These are phyloP conservation scores for Astrephomene gubernaculifera DNA, from an alignment of 139 green algal genomes.

Conservation along the genomic window DNA sequence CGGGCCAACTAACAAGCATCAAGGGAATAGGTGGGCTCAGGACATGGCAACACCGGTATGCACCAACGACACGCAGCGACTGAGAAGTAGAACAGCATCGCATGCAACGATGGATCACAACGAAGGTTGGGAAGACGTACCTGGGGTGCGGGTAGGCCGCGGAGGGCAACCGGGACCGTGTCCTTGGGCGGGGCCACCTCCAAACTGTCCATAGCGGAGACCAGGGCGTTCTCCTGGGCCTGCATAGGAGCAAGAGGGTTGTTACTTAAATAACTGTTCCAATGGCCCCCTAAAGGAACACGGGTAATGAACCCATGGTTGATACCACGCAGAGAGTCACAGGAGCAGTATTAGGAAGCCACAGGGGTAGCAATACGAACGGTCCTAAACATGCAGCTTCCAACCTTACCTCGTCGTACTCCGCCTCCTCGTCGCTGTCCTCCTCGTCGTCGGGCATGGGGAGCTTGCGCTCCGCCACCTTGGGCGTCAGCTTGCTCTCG, in stretches of 20 bases:
- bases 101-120: background rate
- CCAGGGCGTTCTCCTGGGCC: conserved; percentile 32
- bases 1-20: too few relatives aligned
- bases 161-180: background rate
- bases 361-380: background rate
- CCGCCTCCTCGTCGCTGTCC: conserved; percentile 21
- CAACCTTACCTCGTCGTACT: conserved; percentile 25
- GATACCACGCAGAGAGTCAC: background rate
- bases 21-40: too few relatives aligned
- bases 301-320: too few relatives aligned
- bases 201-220: conserved; percentile 13
- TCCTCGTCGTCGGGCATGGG: conserved; percentile 16
- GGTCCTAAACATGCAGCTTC: background rate
- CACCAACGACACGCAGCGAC: too few relatives aligned
- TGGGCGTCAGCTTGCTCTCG: conserved; percentile 35
- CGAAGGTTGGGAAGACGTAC: too few relatives aligned
- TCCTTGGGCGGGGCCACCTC: conserved; percentile 13
- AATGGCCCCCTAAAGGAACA: too few relatives aligned
- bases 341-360: too few relatives aligned
- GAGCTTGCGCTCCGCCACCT: conserved; percentile 25
- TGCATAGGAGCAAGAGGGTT: too few relatives aligned
- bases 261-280: too few relatives aligned
- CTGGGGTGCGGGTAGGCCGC: conserved; percentile 16
- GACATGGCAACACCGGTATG: too few relatives aligned
- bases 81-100: background rate